A percentile compares a stretch with the other conserved stretches of the same genome.
Conservation (phyloP, 495 filamentous ascomycete genomes). For the Lasiosphaeria ovina region DNA sequence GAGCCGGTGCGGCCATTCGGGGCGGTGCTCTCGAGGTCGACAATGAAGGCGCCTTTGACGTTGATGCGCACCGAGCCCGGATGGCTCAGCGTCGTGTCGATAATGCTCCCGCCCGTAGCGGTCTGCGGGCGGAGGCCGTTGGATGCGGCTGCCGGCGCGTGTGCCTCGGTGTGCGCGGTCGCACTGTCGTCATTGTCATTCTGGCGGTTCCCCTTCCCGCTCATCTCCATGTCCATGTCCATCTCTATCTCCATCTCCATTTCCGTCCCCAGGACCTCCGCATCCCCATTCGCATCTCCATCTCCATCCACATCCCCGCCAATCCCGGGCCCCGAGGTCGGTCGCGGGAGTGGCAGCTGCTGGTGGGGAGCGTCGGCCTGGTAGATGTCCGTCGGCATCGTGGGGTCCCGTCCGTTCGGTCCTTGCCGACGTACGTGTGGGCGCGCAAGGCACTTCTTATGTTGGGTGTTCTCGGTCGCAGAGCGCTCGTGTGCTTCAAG, state of each 20-base stretch:
- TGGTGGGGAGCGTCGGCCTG: constrained; percentile 27
- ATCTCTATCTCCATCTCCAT: too few species aligned
- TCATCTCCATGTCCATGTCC: constrained; percentile 2
- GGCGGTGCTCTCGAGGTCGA: constrained; percentile 64
- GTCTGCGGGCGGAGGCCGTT: constrained; percentile 29
- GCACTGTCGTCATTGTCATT: background rate
- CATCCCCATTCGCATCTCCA: too few species aligned
- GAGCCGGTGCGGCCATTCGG: constrained; percentile 49
- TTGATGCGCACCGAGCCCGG: constrained; percentile 90
- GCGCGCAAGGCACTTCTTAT: background rate
- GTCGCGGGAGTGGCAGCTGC: too few species aligned
- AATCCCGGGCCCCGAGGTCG: too few species aligned
- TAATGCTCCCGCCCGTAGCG: constrained; percentile 49
- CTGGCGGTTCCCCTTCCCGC: background rate
- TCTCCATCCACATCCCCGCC: too few species aligned
- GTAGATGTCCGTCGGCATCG: constrained; percentile 30
- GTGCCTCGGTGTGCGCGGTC: background rate
- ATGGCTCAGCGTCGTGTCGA: constrained; percentile 75
- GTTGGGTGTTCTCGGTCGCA: background rate
- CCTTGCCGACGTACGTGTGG: background rate
- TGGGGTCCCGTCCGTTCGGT: constrained; percentile 4
- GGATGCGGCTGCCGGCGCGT: background rate
- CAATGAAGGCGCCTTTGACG: constrained; percentile 92
- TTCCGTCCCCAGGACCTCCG: too few species aligned
- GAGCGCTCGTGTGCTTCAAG: constrained; percentile 14